Conservation (phyloP, 2,329 filamentous ascomycete species). For the Aspergillus japonicus region DNA sequence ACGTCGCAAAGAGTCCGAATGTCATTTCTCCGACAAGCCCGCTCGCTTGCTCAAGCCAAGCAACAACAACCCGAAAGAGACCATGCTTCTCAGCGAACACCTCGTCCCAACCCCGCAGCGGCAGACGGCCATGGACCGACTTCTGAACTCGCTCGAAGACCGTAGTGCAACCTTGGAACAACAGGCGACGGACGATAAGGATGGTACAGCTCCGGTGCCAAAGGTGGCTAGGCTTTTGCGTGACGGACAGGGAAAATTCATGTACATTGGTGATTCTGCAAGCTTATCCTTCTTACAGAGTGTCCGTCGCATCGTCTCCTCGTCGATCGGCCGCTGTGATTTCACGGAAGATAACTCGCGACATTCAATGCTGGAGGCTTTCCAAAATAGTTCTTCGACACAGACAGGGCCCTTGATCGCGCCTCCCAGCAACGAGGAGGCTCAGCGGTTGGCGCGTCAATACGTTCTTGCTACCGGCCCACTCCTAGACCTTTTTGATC, state of each 20-base stretch:
- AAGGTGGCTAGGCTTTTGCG: constrained; percentile 49
- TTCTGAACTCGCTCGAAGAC: constrained; percentile 35
- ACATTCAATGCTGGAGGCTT: constrained; percentile 46
- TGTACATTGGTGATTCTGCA: constrained; percentile 56
- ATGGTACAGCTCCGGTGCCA: constrained; percentile 35
- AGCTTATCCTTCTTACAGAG: constrained; percentile 55
- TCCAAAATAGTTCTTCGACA: constrained; percentile 31
- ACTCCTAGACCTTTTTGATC: constrained; percentile 50
- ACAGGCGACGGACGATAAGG: constrained; percentile 31
- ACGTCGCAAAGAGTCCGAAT: constrained; percentile 43
- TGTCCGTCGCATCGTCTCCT: constrained; percentile 51
- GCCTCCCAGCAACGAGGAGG: constrained; percentile 39
- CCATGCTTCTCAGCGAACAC: constrained; percentile 36
- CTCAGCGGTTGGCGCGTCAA: constrained; percentile 42
- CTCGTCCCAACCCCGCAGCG: constrained; percentile 30
- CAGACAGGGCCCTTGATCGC: constrained; percentile 29
- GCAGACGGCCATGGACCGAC: constrained; percentile 35
- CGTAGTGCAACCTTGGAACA: constrained; percentile 31
- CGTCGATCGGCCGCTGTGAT: constrained; percentile 44
- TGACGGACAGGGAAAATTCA: constrained; percentile 54
- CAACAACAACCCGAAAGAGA: constrained; percentile 24
- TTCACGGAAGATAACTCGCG: constrained; percentile 43
- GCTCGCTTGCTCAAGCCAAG: constrained; percentile 34
- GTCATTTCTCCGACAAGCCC: constrained; percentile 41
- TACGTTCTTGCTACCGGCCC: constrained; percentile 50